Base-by-base conservation (phyloP, 306 rosid genomes). In the Corylus americana region DNA sequence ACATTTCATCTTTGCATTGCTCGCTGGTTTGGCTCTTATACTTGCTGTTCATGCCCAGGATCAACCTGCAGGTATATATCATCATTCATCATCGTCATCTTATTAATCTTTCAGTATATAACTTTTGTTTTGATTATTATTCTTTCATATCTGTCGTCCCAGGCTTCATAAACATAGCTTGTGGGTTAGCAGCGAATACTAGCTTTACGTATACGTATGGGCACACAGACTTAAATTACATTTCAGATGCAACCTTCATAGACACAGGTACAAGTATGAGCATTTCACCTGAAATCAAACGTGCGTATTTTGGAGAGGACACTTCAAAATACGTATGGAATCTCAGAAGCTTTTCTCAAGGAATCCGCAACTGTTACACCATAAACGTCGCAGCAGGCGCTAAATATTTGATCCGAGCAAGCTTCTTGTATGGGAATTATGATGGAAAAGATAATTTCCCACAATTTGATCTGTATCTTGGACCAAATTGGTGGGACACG, bases 91-190 rank as follows among this genome's bases (percentile, higher is more conserved):
- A 7, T 55, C 47, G 49, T 25, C 3, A 2, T 51, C 35, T 29
- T 25, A 53, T 22, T 22, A 22, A 69, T 44, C 20, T 55, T 6
- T 31, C 48, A 2, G 11, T 72, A 17, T 47, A 17, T 25, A 4
- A n/a, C 3, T 39, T 17, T 53, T 11, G 50, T 70, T 62, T 29
- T 18, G 16, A 51, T 48, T 20, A 59, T 77, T 35, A 35, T 2
- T 54, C 8, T 51, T 0, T 76, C 44, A 67, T 4, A 13, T 66
- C 0, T 44, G 8, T 51, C 61, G 48, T 83, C 51, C 35, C 84
- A 90, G 93, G 81, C 71, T 90, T 90, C 88, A 83, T 88, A 11
- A 90, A 86, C 87, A 59, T 90, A 74, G 90, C 85, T 47, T 90
- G 92, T 73, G 92, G 92, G 31, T 75, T 74, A 9, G 87, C 86